Percentiles rank a stretch among this genome's conserved stretches.
phyloP scores from a whole-genome alignment of 805 yeast genomes.

The Candida maesae region DNA sequence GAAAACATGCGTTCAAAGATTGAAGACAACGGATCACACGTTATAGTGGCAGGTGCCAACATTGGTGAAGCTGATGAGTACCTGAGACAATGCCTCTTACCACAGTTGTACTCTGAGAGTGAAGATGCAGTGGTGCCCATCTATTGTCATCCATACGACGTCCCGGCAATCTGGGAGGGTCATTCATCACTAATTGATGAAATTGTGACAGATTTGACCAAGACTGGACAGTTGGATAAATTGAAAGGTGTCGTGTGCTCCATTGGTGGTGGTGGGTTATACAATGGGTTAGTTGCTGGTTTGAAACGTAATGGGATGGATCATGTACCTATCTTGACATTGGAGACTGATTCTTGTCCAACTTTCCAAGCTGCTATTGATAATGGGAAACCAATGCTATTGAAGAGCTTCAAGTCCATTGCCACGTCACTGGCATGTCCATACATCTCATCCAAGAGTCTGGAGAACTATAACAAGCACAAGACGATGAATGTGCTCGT shows the following conservation, averaged over 20 bases:
- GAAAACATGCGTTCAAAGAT: conserved; percentile 43
- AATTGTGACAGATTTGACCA: conserved; percentile 28
- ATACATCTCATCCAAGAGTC: conserved; percentile 46
- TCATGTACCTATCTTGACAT: conserved; percentile 39
- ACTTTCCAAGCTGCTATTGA: conserved; percentile 50
- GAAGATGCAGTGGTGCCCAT: conserved; percentile 32
- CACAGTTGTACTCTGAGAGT: too few relatives aligned
- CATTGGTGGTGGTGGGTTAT: conserved; percentile 57
- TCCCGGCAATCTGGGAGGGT: conserved; percentile 52
- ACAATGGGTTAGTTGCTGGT: conserved; percentile 48
- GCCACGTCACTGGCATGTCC: conserved; percentile 67
- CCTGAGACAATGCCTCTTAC: conserved; percentile 32
- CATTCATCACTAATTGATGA: conserved; percentile 47
- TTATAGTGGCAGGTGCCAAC: conserved; percentile 41
- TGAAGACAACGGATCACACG: conserved; percentile 45
- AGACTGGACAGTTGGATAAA: conserved; percentile 23
- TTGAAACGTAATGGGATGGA: conserved; percentile 33
- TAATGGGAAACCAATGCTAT: conserved; percentile 39
- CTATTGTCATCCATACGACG: conserved; percentile 54
- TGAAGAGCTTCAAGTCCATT: conserved; percentile 45
- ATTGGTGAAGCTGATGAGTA: conserved; percentile 51
- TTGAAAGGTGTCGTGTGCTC: conserved; percentile 49
- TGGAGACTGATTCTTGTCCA: conserved; percentile 64
- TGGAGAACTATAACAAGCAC: conserved; percentile 40
- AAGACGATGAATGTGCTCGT: conserved; percentile 41